Evolutionary conservation across 441 rosid species (phyloP), one percentile per base, ranked within the genome.

Genomic region (Gossypium trilobum): DNA sequence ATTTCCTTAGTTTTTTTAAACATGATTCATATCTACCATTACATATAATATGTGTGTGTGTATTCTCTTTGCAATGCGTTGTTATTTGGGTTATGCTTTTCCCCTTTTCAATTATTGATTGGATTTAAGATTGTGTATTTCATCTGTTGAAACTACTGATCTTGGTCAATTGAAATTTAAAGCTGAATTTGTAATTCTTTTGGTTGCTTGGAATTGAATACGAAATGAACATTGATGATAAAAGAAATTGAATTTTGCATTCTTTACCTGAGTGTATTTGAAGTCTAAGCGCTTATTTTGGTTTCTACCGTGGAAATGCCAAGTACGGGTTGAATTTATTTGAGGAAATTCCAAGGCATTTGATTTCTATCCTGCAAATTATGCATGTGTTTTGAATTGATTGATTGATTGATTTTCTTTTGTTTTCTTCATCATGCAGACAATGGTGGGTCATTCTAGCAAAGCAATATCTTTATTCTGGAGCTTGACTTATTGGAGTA

Each of bases 401-500:
- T 27, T 61, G 29, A 14, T 27, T 51, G 19, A 1, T 22, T 44
- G 42, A 36, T 36, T 55, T 29, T 10, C 13, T 52, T 62, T 59
- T 58, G 23, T 13, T 57, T 74, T 60, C 17, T 69, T 70, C 17
- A 25, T 2, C 33, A 10, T 22, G 66, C 87, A 86, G 96, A 83
- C 92, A 7, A 83, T 79, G 64, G 25, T 66, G 10, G 68, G 25
- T 65, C 75, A 71, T 19, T 80, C 78, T 3, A 59, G 74, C 39
- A 81, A 79, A 31, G 92, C 83, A 54, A 81, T 88, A 72, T 87
- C 92, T 25, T 85, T 88, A 79, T 82, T 88, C 73, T 90, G 93
- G 93, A 84, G 88, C 81, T 82, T 88, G 89, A 84, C 91, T 2
- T 90, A 90, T 80, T 90, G 96, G 96, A 88, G 91, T 77, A 84